Base-by-base conservation (phyloP, 306 rosid species). In the Sechiopsis laciniata region DNA sequence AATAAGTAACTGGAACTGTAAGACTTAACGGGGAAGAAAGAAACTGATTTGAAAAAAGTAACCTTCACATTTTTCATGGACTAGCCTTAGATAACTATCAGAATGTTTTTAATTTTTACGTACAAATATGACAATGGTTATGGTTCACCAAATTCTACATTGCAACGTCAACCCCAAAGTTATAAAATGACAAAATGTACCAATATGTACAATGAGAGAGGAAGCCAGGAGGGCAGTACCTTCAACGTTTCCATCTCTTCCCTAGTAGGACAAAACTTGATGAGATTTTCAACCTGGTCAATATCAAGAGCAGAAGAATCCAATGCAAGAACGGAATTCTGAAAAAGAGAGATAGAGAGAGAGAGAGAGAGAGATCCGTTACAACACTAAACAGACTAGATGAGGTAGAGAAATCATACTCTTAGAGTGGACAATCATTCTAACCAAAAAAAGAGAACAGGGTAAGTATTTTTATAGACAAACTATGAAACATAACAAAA, bases 251-350 rank as follows among this genome's bases (percentile, higher is more conserved):
- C 98, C 96, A 94, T 94, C 80, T 94, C 97, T 84, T 94, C 98
- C 78, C 91, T 90, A 37, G 96, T 86, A 54, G 98, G 98, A 78
- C 97, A 90, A 86, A 94, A 94, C 77, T 89, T 90, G 77, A 94
- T 94, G 80, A 94, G 96, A 85, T 94, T 94, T 84, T 94, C 98
- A 74, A 94, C 98, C 85, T 90, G 86, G 75, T 91, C 97, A 89
- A 84, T 81, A 85, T 83, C 85, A 10, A 86, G 85, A 76, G 79
- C 78, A 71, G 90, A 69, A 80, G 88, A 86, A 81, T 86, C 89
- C 84, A 86, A 72, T 11, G 87, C 89, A 65, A 86, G 81, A 86
- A 86, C 85, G 72, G 89, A 83, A 79, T 62, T 83, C 89, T 86
- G 65, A 62, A 19, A 74, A 12, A 61, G 26, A 45, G 8, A 14